Base-by-base conservation (phyloP, 495 filamentous ascomycete genomes). In the Xylaria curta region DNA sequence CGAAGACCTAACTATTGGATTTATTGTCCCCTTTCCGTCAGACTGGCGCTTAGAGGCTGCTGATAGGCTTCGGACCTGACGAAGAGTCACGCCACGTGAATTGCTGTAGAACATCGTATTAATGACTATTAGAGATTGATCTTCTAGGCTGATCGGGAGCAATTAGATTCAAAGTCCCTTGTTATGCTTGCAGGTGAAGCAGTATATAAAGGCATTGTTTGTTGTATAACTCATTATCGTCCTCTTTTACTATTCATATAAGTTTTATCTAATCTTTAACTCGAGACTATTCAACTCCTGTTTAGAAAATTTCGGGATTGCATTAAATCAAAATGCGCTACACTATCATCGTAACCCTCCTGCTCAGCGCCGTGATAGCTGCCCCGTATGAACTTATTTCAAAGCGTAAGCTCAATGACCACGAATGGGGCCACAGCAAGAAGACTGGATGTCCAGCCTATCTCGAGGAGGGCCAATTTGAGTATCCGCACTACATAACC, bases 401-500 rank as follows among this genome's bases (percentile, higher is more conserved):
- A 21, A 76, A 78, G 46, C 74, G 76, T 24, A 12, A 53, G 21
- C 73, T 78, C 40, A 58, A 28, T 17, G 71, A 76, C 36, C 66
- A 76, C 47, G 54, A 78, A 64, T 75, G 74, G 75, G 63, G 31
- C 3, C 73, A 49, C 36, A 70, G 42, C 44, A 72, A 70, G 62
- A 68, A 31, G 42, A 46, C 56, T 46, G 73, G 71, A 24, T 78
- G 76, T 21, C 76, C 76, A 26, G 73, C 63, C 28, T 76, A 78
- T 31, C 74, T 78, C 38, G n/a, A 51, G 9, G 46, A 56, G 1
- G 76, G 75, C n/a, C 47, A 78, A 47, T 78, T 31, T 47, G 76
- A 73, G 47, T 72, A 36, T 31, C 75, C 76, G 1, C 67, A 74
- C 47, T 77, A 74, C 49, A 76, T 78, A 36, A 77, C 76, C 1